Evolutionary conservation across 768 basidiomycete genomes (phyloP).

Genomic region (Butyriboletus loyo): DNA sequence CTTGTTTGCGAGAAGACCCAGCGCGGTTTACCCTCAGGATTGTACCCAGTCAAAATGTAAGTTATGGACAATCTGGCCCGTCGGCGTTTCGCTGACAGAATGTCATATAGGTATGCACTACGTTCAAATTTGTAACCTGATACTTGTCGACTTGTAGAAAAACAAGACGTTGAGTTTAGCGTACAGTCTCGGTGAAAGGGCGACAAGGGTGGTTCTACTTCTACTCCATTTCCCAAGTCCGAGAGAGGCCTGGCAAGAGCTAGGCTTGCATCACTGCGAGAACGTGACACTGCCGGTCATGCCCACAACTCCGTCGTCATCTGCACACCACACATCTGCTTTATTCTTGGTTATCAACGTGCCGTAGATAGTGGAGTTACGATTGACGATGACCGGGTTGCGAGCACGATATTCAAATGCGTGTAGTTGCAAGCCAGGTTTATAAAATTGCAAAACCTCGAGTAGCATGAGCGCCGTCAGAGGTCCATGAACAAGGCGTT

Average conservation of each 20-base stretch:
- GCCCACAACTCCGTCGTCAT: conserved; percentile 56
- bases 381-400: conserved; percentile 59
- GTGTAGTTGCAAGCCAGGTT: conserved; percentile 45
- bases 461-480: conserved; percentile 77
- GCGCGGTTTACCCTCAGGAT: conserved; percentile 73
- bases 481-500: conserved; percentile 83
- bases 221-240: no score
- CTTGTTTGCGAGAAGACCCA: conserved; percentile 77
- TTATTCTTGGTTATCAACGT: conserved; percentile 36
- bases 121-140: conserved; percentile 8
- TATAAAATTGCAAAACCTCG: conserved; percentile 52
- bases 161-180: background rate
- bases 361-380: conserved; percentile 46
- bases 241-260: background rate
- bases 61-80: conserved; percentile 16
- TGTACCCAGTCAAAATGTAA: conserved; percentile 87
- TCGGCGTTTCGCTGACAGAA: conserved; percentile 7
- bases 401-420: conserved; percentile 69
- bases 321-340: conserved; percentile 56
- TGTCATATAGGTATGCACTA: conserved; percentile 25
- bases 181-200: background rate
- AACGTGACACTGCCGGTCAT: conserved; percentile 59
- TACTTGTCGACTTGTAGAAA: background rate
- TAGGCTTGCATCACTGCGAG: conserved; percentile 6
- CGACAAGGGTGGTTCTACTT: background rate